Evolutionary conservation across 257 asterid species (phyloP).

Genomic region (Verbascum thapsus): DNA sequence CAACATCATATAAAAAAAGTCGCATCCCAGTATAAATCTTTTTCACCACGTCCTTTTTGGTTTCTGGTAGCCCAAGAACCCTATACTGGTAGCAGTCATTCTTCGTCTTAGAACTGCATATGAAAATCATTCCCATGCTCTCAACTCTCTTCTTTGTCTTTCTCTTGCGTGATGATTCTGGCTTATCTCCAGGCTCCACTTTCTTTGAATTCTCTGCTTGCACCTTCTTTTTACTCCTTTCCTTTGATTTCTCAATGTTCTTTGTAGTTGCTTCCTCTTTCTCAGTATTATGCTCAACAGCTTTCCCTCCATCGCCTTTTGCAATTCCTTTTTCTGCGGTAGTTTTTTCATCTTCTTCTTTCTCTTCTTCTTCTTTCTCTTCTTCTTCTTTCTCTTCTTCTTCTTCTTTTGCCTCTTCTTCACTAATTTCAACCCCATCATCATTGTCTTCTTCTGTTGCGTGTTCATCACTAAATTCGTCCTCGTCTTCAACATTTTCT

Average conservation of each 20-base stretch:
- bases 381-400: too few relatives aligned
- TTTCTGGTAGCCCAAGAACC: constrained; percentile 91
- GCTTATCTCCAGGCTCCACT: constrained; percentile 42
- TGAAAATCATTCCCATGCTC: constrained; percentile 93
- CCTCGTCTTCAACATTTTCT: constrained; percentile 30
- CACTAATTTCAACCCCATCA: constrained; percentile 31
- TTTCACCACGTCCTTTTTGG: constrained; percentile 66
- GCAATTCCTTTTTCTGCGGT: constrained; percentile 28
- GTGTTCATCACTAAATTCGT: constrained; percentile 40
- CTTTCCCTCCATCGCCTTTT: constrained; percentile 20
- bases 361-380: too few relatives aligned
- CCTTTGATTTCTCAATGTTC: constrained; percentile 38
- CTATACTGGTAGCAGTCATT: constrained; percentile 71
- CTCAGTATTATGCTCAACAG: constrained; percentile 32
- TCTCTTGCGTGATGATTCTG: constrained; percentile 51
- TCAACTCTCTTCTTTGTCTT: constrained; percentile 50
- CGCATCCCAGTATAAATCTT: constrained; percentile 88
- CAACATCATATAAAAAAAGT: constrained; percentile 74
- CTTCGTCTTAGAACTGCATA: constrained; percentile 90
- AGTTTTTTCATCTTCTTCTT: constrained; percentile 27
- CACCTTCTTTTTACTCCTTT: constrained; percentile 29
- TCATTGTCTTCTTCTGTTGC: constrained; percentile 29
- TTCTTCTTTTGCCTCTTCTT: constrained; percentile 26
- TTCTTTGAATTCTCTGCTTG: constrained; percentile 35
- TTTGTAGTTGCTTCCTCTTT: constrained; percentile 46